A percentile compares a stretch with the other conserved stretches of the same genome.
Evolutionary conservation across 768 basidiomycete genomes (phyloP).

Genomic region (Pisolithus marmoratus): DNA sequence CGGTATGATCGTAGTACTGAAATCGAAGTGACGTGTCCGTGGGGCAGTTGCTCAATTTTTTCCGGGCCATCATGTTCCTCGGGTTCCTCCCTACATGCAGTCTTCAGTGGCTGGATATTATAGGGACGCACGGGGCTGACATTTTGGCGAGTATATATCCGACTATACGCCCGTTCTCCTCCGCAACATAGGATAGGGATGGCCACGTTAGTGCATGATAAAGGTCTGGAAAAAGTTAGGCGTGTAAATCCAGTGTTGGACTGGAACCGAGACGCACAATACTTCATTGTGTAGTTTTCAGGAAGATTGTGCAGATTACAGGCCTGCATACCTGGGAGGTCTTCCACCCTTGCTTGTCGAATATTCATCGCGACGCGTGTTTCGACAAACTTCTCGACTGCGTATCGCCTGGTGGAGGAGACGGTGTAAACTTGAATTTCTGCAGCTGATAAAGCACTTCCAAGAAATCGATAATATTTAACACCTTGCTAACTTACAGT

Average conservation of each 20-base stretch:
- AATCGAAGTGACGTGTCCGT: constrained; percentile 96
- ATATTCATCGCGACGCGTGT: constrained; percentile 20
- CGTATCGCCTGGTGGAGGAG: no score
- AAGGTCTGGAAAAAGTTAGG: constrained; percentile 49
- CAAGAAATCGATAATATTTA: no score
- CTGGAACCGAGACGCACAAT: constrained; percentile 43
- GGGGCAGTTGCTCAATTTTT: constrained; percentile 51
- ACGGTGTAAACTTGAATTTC: no score
- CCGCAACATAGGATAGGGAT: constrained; percentile 87
- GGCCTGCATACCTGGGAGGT: constrained; percentile 89
- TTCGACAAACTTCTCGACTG: no score
- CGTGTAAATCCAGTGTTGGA: neutral
- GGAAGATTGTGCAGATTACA: constrained; percentile 91
- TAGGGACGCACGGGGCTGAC: constrained; percentile 37
- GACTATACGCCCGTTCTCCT: constrained; percentile 86
- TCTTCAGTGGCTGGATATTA: constrained; percentile 27
- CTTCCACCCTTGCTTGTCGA: constrained; percentile 49
- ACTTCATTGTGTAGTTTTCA: constrained; percentile 83
- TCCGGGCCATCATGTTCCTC: constrained; percentile 40
- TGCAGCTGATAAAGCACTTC: no score
- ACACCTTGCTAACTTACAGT: no score
- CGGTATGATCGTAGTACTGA: constrained; percentile 88
- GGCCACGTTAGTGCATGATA: constrained; percentile 93
- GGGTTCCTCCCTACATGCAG: constrained; percentile 49
- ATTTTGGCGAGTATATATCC: constrained; percentile 97